Conservation (phyloP, 1,284 basidiomycete genomes). For the Singerocomus rubriflavus region DNA sequence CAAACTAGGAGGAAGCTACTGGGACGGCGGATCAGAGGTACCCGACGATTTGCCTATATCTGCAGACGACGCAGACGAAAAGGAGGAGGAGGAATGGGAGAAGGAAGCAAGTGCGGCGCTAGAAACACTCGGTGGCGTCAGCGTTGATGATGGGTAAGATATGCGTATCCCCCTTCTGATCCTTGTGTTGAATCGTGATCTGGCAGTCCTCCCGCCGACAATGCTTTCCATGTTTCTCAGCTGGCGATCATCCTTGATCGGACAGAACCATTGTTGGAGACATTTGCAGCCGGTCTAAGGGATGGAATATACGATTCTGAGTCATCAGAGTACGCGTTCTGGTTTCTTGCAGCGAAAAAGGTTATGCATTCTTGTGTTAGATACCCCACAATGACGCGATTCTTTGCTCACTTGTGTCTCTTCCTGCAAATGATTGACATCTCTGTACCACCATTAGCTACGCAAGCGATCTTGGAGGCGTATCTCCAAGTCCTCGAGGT, state of each 20-base stretch:
- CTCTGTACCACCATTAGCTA: constrained; percentile 67
- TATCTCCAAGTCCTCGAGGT: constrained; percentile 90
- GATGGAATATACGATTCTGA: constrained; percentile 46
- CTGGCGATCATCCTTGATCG: constrained; percentile 81
- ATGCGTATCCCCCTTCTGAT: not conserved
- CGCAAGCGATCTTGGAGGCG: constrained; percentile 82
- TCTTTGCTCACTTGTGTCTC: constrained; percentile 95
- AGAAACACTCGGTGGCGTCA: constrained; percentile 49
- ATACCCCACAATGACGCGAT: constrained; percentile 72
- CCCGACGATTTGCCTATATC: constrained; percentile 37
- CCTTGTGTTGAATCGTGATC: constrained; percentile 1
- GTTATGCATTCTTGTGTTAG: constrained; percentile 34
- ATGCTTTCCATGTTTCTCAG: constrained; percentile 87
- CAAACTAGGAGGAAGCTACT: constrained; percentile 56
- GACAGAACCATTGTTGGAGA: constrained; percentile 66
- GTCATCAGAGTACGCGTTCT: constrained; percentile 59
- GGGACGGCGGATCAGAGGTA: constrained; percentile 52
- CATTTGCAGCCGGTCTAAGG: constrained; percentile 63
- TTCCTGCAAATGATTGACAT: constrained; percentile 83
- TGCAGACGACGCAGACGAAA: constrained; percentile 37
- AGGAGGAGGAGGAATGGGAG: constrained; percentile 63
- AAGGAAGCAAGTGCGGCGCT: constrained; percentile 53
- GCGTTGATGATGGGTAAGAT: constrained; percentile 57
- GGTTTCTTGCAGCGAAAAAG: not conserved
- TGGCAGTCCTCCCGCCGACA: constrained; percentile 60